These are phyloP conservation scores for Stachybotrys echinatus DNA, from an alignment of 2,329 filamentous ascomycete genomes.

Conservation along the genomic window DNA sequence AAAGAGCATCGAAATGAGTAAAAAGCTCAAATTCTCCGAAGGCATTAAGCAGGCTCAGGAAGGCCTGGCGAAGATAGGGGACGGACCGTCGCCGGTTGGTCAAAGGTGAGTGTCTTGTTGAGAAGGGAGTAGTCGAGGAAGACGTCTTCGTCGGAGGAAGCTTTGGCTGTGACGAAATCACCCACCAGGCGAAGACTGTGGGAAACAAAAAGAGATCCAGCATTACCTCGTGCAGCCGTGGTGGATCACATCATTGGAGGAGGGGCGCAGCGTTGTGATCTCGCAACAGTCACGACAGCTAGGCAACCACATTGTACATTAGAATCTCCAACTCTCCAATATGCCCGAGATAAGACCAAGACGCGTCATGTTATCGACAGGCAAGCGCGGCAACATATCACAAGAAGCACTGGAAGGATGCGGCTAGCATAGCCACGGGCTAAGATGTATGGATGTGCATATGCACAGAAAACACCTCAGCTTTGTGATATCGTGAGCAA, in stretches of 20 bases:
- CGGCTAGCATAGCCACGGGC: too few relatives aligned
- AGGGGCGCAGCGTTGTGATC: not conserved
- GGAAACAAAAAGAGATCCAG: too few relatives aligned
- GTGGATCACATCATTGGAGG: not conserved
- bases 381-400: not conserved
- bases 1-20: constrained; percentile 60
- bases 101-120: constrained; percentile 5
- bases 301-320: not conserved
- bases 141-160: too few relatives aligned
- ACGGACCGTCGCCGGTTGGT: not conserved
- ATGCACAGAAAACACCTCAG: too few relatives aligned
- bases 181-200: too few relatives aligned
- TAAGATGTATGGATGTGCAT: too few relatives aligned
- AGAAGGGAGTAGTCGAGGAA: constrained; percentile 5
- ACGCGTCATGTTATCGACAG: not conserved
- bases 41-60: constrained; percentile 48
- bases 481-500: too few relatives aligned
- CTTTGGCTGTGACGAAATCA: too few relatives aligned
- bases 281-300: not conserved
- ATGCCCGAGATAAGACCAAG: not conserved
- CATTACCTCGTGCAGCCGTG: too few relatives aligned
- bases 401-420: not conserved
- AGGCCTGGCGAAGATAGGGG: constrained; percentile 35
- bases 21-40: constrained; percentile 44
- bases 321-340: not conserved